Evolutionary conservation across 495 filamentous ascomycete species (phyloP).

Genomic region (Hypoxylon intermedium): DNA sequence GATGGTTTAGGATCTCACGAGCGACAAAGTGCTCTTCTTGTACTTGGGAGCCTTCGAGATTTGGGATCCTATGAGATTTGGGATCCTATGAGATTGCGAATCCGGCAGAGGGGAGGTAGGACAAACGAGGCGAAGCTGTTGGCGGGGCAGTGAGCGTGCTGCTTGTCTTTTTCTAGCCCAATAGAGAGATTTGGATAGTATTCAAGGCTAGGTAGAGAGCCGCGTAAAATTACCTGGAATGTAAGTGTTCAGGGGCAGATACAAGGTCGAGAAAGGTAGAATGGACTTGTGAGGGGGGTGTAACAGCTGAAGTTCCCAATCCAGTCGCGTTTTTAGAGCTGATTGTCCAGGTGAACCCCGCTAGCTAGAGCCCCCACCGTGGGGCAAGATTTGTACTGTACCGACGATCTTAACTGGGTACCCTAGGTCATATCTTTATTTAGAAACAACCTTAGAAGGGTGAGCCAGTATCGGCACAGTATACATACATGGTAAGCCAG

Average conservation of each 20-base stretch:
- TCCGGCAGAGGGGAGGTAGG: conserved; percentile 20
- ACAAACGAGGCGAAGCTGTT: conserved; percentile 38
- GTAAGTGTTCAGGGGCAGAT: conserved; percentile 15
- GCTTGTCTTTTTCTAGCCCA: conserved; percentile 17
- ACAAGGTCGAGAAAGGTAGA: background rate
- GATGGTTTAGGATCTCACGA: conserved; percentile 1
- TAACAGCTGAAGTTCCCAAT: conserved; percentile 29
- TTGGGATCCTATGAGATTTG: conserved; percentile 7
- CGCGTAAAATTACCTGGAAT: background rate
- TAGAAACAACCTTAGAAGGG: conserved; percentile 21
- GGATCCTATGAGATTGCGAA: conserved; percentile 12
- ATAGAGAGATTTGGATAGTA: background rate
- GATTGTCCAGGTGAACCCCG: conserved; percentile 12
- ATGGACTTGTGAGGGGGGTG: conserved; percentile 14
- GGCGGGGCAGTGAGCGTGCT: conserved; percentile 29
- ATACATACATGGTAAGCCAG: background rate
- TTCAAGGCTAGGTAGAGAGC: background rate
- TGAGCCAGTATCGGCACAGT: conserved; percentile 21
- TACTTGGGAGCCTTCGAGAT: conserved; percentile 17
- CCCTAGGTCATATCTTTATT: conserved; percentile 19
- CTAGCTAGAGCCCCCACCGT: conserved; percentile 26
- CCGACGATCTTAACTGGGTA: conserved; percentile 11
- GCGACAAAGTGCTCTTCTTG: conserved; percentile 28
- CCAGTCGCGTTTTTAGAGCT: conserved; percentile 24
- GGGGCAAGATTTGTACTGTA: conserved; percentile 30